Evolutionary conservation across 2,329 filamentous ascomycete genomes (phyloP), one percentile per base, ranked within the genome.

Genomic region (Pseudocercospora cruenta): DNA sequence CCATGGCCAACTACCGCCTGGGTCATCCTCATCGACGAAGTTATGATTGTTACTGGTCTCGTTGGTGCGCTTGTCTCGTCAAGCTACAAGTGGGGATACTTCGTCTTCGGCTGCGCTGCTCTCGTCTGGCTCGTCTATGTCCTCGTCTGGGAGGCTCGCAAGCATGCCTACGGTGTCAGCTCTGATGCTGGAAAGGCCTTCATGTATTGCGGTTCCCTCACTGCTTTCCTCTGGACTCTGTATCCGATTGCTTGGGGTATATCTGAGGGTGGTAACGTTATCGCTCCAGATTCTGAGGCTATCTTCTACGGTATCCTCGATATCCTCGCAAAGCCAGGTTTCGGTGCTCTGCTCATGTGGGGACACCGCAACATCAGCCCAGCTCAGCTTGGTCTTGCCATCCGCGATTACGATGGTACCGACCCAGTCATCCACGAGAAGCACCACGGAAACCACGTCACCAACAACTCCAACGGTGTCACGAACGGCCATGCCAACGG

Each of bases 71-170:
- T 91, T 1, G 87, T 90, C 3, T 75, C 77, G 16, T 86, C 84
- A 8, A 80, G 78, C 2, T 91, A 91, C 81, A 91, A 91, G 75
- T 91, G 87, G 87, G 88, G 87, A 1, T 91, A 88, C 78, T 90
- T 84, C 75, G 78, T 80, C 9, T 88, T 90, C 63, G 85, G 84
- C 63, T 81, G 66, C 80, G 81, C 68, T 64, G 78, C 69, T 72
- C 81, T 63, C 65, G 79, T 87, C 69, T 88, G 87, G 75, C 84
- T 92, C 59, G 76, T 84, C 45, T 91, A 86, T 75, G 78, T 87
- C 64, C 83, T 91, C 2, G 80, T 82, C 62, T 82, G 82, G 77
- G 84, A 88, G 58, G 86, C 83, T 0, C 85, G 85, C 58, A 78
- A 80, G 2, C 84, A 90, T 70, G 86, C 89, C 16, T 80, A 78